phyloP scores from a whole-genome alignment of 2,329 filamentous ascomycete species.

The Neonectria punicea region DNA sequence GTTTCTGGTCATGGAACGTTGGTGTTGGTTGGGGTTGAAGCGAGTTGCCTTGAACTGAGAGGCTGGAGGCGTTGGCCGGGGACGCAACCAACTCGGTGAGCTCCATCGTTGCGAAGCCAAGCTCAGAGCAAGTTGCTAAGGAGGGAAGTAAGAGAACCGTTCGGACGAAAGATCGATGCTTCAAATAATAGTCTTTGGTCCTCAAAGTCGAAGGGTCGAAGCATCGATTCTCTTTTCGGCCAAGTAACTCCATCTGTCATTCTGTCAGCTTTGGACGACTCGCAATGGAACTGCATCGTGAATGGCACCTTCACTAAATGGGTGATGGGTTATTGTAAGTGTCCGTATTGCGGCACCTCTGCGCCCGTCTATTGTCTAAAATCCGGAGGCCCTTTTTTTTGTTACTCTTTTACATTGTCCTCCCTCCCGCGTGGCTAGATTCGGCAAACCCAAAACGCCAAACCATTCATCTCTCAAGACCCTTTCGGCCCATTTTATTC shows the following conservation, averaged over 20 bases:
- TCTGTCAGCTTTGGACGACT: background rate
- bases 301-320: background rate
- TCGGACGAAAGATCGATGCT: background rate
- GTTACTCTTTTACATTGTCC: background rate
- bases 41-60: background rate
- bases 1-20: background rate
- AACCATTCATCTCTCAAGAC: background rate
- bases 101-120: background rate
- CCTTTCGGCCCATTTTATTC: conserved; percentile 21
- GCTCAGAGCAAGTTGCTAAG: background rate
- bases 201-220: background rate
- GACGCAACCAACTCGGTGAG: background rate
- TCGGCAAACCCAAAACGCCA: conserved; percentile 11
- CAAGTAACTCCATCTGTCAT: background rate
- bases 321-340: background rate
- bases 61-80: background rate
- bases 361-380: conserved; percentile 3
- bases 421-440: background rate
- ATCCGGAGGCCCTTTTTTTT: background rate
- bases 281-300: background rate
- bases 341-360: background rate
- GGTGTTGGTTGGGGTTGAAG: background rate
- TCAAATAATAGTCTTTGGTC: background rate
- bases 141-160: background rate
- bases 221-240: background rate